Evolutionary conservation across 2,329 filamentous ascomycete species (phyloP), one percentile per base, ranked within the genome.

Genomic region (Botrytis deweyae): DNA sequence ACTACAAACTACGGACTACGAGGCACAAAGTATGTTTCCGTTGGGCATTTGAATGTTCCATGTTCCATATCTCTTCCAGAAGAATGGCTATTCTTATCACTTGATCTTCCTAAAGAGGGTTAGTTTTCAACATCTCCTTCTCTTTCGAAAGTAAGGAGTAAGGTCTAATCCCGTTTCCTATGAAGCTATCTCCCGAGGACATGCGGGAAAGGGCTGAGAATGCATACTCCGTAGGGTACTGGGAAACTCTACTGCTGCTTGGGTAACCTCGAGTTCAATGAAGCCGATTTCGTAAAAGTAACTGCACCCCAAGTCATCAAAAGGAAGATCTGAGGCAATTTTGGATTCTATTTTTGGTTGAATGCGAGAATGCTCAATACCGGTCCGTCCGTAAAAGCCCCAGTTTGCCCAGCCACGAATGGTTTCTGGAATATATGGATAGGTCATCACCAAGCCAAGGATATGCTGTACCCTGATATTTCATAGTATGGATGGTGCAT

Each of bases 351-450:
- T 46, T 49, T 66, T 36, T 66, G 64, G 64, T 52, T 52, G 29
- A 25, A 52, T 66, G 42, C 33, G n/a, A 10, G 6, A 25, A 52
- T 66, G 42, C 33, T 38, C 20, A 29, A 49, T 36, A 44, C 63
- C n/a, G n/a, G n/a, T n/a, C 33, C 63, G 16, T 66, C 42, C 42
- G 42, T 66, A 49, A 10, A 42, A 70, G 67, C 67, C 33, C 33
- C 65, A 55, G 65, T 42, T 20, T 25, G 44, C 33, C 33, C 58
- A 71, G 69, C 69, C 69, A 71, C 69, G 49, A 36, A 71, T 40
- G n/a, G 29, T 71, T 64, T 38, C 42, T 64, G 46, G 66, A 42
- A 40, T 58, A 58, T 29, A 29, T 29, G 29, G 29, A 29, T 22
- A 29, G 33, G 20, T 36, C 58, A 61, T 36, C 22, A 59, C 58